phyloP scores from a whole-genome alignment of 257 asterid genomes.

The Jacaranda copaia region DNA sequence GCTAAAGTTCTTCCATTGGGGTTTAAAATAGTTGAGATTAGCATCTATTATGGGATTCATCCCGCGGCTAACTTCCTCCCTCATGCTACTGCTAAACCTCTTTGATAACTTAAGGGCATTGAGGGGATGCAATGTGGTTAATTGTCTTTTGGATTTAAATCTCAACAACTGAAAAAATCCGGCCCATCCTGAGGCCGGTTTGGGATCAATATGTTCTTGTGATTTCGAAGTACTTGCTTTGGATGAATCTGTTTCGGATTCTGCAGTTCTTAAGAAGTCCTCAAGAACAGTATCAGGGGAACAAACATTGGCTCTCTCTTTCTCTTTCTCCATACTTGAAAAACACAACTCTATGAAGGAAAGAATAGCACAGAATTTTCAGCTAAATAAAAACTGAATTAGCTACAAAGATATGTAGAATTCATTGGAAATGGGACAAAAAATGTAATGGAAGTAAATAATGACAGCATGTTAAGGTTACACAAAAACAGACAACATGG shows the following conservation, averaged over 20 bases:
- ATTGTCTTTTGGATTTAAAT: slow-evolving; percentile 60
- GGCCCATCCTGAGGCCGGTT: slow-evolving; percentile 60
- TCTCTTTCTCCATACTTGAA: slow-evolving; percentile 63
- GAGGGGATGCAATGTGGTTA: slow-evolving; percentile 63
- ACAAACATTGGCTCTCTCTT: slow-evolving; percentile 50
- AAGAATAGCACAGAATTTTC: slow-evolving; percentile 17
- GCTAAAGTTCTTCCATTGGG: slow-evolving; percentile 84
- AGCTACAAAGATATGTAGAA: neutral
- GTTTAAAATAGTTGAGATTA: slow-evolving; percentile 72
- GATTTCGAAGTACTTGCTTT: slow-evolving; percentile 79
- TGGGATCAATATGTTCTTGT: slow-evolving; percentile 44
- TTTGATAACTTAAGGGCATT: slow-evolving; percentile 63
- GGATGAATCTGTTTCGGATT: slow-evolving; percentile 77
- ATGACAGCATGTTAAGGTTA: neutral
- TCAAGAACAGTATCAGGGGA: slow-evolving; percentile 97
- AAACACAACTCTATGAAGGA: slow-evolving; percentile 36
- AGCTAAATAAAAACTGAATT: neutral
- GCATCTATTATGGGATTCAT: slow-evolving; percentile 51
- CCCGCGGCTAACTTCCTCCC: slow-evolving; percentile 50
- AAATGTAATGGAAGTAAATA: neutral
- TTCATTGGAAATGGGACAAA: neutral
- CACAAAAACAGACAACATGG: neutral
- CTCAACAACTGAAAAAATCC: slow-evolving; percentile 59
- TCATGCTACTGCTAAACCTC: slow-evolving; percentile 73
- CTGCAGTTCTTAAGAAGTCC: slow-evolving; percentile 72